phyloP scores from a whole-genome alignment of 1,284 basidiomycete species.

The Melampsora abietis-canadensis region DNA sequence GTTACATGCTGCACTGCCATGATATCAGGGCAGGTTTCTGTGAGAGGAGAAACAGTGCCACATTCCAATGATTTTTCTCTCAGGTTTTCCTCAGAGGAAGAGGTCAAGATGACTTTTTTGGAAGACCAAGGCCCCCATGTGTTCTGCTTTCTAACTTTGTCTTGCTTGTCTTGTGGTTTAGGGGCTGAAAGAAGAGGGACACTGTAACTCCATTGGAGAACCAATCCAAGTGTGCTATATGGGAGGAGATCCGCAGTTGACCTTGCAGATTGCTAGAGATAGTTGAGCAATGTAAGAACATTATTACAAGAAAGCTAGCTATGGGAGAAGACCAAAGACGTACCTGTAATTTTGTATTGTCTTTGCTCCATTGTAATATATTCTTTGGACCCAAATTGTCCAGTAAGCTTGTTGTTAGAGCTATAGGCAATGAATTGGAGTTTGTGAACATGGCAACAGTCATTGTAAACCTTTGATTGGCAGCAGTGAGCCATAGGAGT shows the following conservation, averaged over 20 bases:
- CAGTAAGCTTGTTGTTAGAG: constrained; percentile 56
- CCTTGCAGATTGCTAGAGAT: constrained; percentile 41
- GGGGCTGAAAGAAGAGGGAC: constrained; percentile 54
- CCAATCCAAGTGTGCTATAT: constrained; percentile 56
- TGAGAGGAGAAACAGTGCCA: neutral
- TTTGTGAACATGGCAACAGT: constrained; percentile 46
- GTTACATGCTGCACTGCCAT: constrained; percentile 24
- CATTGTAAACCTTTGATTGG: constrained; percentile 55
- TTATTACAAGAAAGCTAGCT: no score
- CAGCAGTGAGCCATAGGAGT: constrained; percentile 50
- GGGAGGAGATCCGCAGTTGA: constrained; percentile 54
- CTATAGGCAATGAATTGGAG: constrained; percentile 55
- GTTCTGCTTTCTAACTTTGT: no score
- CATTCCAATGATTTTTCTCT: neutral
- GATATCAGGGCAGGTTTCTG: no score
- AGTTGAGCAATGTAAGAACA: no score
- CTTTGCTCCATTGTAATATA: constrained; percentile 48
- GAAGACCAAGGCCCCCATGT: no score
- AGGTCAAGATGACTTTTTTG: neutral
- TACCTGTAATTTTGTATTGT: constrained; percentile 48
- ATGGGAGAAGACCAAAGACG: neutral
- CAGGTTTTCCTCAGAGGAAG: neutral
- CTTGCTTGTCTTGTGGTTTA: neutral
- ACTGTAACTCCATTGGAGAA: constrained; percentile 56
- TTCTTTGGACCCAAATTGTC: constrained; percentile 49